These are phyloP conservation scores for Blastomyces gilchristii DNA, from an alignment of 2,329 filamentous ascomycete genomes.

Conservation along the genomic window DNA sequence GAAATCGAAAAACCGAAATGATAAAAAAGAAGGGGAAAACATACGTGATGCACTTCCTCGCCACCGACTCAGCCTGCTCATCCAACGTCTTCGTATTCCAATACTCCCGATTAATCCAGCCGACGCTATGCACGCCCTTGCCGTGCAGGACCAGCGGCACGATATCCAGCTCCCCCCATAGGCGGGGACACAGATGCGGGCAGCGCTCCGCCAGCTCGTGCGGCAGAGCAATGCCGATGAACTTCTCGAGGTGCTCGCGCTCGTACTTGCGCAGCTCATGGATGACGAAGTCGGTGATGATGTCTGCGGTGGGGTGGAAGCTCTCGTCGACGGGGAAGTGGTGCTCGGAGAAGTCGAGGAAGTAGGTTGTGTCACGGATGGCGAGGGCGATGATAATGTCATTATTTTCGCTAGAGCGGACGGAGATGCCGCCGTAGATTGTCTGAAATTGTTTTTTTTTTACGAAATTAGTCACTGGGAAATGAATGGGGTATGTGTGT, in stretches of 20 bases:
- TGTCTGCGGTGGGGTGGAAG: slow-evolving; percentile 29
- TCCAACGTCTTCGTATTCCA: slow-evolving; percentile 55
- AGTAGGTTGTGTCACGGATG: slow-evolving; percentile 63
- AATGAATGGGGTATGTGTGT: too few species aligned
- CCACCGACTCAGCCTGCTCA: slow-evolving; percentile 73
- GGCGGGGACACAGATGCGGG: slow-evolving; percentile 55
- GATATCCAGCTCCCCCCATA: slow-evolving; percentile 70
- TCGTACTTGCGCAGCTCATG: slow-evolving; percentile 49
- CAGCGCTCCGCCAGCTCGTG: slow-evolving; percentile 49
- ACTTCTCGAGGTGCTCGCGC: slow-evolving; percentile 58
- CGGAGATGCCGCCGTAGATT: slow-evolving; percentile 35
- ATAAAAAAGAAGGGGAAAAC: slow-evolving; percentile 11
- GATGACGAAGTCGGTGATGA: slow-evolving; percentile 53
- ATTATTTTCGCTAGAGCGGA: slow-evolving; percentile 27
- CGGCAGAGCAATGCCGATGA: slow-evolving; percentile 63
- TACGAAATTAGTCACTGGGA: too few species aligned
- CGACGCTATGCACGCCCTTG: slow-evolving; percentile 18
- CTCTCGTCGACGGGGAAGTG: slow-evolving; percentile 41
- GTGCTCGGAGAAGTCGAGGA: slow-evolving; percentile 60
- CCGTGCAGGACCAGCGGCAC: slow-evolving; percentile 56
- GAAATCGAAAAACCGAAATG: slow-evolving; percentile 7
- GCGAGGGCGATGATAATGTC: slow-evolving; percentile 55
- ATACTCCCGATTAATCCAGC: slow-evolving; percentile 25
- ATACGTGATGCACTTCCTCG: slow-evolving; percentile 65
- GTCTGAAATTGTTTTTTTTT: slow-evolving; percentile 19